Evolutionary conservation across 345 rosid genomes (phyloP).

Genomic region (Garcia nutans): DNA sequence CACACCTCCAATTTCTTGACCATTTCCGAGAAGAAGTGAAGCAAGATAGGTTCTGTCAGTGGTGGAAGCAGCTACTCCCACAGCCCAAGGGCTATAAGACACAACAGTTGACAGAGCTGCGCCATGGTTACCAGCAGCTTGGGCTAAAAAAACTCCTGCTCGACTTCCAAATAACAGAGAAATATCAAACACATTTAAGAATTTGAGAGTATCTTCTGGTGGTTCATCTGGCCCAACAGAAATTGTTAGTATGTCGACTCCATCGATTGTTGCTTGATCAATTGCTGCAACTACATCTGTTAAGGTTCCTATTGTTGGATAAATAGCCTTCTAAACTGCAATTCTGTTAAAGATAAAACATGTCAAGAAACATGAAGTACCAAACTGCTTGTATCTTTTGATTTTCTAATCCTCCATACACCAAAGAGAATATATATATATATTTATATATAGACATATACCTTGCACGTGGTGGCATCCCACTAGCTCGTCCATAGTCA

Average conservation of each 20-base stretch:
- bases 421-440: neutral
- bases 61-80: constrained; percentile 57
- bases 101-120: constrained; percentile 57
- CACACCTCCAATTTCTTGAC: constrained; percentile 48
- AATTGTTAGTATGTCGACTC: constrained; percentile 62
- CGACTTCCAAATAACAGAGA: constrained; percentile 56
- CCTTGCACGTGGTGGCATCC: constrained; percentile 91
- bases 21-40: constrained; percentile 63
- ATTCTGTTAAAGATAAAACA: constrained; percentile 39
- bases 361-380: neutral
- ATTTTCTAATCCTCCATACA: no score
- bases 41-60: constrained; percentile 63
- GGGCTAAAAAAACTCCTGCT: constrained; percentile 80
- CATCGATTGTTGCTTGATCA: constrained; percentile 76
- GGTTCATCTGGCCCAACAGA: constrained; percentile 72
- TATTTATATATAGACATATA: no score
- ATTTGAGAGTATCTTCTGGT: constrained; percentile 55
- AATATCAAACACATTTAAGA: constrained; percentile 60
- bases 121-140: constrained; percentile 81
- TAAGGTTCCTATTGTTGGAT: constrained; percentile 69
- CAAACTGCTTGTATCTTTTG: neutral
- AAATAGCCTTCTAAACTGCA: constrained; percentile 81
- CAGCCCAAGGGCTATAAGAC: constrained; percentile 84
- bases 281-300: constrained; percentile 85
- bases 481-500: constrained; percentile 70